These are phyloP conservation scores for Parastagonospora nodorum DNA, from an alignment of 2,329 filamentous ascomycete genomes.

Conservation along the genomic window DNA sequence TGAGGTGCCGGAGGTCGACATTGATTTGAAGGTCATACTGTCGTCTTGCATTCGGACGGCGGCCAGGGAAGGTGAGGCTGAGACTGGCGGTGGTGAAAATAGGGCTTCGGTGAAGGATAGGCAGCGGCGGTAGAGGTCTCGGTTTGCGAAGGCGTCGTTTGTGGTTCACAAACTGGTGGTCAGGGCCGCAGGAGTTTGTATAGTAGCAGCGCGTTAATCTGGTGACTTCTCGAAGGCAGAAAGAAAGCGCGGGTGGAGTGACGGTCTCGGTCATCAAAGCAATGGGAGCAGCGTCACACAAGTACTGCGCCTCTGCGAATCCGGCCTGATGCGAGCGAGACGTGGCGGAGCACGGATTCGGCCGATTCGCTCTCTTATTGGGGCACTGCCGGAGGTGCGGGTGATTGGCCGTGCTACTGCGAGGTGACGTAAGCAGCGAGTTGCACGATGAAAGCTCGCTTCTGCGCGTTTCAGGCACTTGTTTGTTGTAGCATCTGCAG, in stretches of 20 bases:
- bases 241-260: constrained; percentile 28
- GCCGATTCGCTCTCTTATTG: constrained; percentile 15
- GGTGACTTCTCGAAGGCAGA: constrained; percentile 29
- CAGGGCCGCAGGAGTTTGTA: constrained; percentile 35
- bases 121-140: constrained; percentile 4
- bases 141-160: constrained; percentile 20
- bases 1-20: constrained; percentile 46
- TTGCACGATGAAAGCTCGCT: background rate
- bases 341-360: constrained; percentile 14
- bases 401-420: constrained; percentile 12
- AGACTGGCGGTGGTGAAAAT: constrained; percentile 24
- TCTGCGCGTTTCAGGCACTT: background rate
- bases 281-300: constrained; percentile 23
- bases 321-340: constrained; percentile 4
- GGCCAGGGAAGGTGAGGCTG: constrained; percentile 30
- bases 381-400: constrained; percentile 9
- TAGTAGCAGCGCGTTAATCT: constrained; percentile 31
- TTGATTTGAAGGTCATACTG: constrained; percentile 51
- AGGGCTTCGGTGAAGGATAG: constrained; percentile 16
- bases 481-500: background rate
- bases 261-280: constrained; percentile 22
- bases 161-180: constrained; percentile 23
- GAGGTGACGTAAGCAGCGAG: background rate
- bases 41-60: constrained; percentile 17
- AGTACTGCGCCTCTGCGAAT: constrained; percentile 22